phyloP scores from a whole-genome alignment of 2,329 filamentous ascomycete genomes.

The Grosmannia huntii region DNA sequence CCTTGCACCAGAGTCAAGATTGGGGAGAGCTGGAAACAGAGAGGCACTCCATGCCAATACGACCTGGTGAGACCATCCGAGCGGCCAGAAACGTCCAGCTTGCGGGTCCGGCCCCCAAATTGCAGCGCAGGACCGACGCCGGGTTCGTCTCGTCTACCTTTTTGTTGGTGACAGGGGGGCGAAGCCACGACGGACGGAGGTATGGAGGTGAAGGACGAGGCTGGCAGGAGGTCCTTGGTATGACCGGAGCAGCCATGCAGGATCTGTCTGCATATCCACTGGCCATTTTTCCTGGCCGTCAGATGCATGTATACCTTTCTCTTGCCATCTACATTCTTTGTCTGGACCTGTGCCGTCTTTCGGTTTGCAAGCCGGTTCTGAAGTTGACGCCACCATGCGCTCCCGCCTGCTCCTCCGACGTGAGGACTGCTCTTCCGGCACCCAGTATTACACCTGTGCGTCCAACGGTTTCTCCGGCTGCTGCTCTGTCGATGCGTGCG shows the following conservation, averaged over 20 bases:
- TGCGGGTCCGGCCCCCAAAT: neutral
- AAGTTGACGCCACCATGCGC: conserved; percentile 6
- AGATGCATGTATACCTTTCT: too few relatives aligned
- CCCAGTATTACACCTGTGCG: conserved; percentile 25
- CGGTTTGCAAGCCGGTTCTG: too few relatives aligned
- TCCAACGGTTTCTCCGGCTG: conserved; percentile 28
- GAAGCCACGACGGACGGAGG: neutral
- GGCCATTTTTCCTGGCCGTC: too few relatives aligned
- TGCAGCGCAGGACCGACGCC: neutral
- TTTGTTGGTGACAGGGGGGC: neutral
- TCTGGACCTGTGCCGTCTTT: too few relatives aligned
- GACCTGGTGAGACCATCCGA: neutral
- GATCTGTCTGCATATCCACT: too few relatives aligned
- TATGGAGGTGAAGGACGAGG: neutral
- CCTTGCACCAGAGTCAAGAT: neutral
- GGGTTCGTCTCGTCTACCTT: neutral
- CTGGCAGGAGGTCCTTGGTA: neutral
- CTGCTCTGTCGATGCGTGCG: conserved; percentile 31
- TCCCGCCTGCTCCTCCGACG: conserved; percentile 1
- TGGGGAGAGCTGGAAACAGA: neutral
- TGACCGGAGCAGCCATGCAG: neutral
- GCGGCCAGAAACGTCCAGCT: neutral
- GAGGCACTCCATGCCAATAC: neutral
- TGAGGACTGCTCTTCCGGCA: conserved; percentile 17
- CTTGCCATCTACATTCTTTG: too few relatives aligned